Percentiles rank a stretch among this genome's conserved stretches.
phyloP scores from a whole-genome alignment of 192 early-diverging fungal genomes.

The Lunasporangiospora selenospora region DNA sequence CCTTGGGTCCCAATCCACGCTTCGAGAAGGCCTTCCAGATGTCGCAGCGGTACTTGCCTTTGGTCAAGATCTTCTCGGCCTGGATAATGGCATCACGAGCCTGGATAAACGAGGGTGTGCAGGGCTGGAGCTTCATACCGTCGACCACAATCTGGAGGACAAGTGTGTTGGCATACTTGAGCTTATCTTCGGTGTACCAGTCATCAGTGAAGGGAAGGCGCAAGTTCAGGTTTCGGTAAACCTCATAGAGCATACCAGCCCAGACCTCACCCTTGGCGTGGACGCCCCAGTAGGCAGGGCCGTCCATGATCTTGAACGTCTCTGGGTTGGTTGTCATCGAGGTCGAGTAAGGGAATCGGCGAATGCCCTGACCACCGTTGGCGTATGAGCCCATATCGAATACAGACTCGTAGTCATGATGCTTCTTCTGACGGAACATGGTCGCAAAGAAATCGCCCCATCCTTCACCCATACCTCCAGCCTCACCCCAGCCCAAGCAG shows the following conservation, averaged over 20 bases:
- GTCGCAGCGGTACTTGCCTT: slow-evolving; percentile 72
- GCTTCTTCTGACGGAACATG: slow-evolving; percentile 68
- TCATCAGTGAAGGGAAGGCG: slow-evolving; percentile 60
- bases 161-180: slow-evolving; percentile 71
- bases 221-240: slow-evolving; percentile 75
- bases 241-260: slow-evolving; percentile 92
- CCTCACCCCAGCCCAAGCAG: slow-evolving; percentile 88
- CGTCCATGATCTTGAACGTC: slow-evolving; percentile 78
- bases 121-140: slow-evolving; percentile 81
- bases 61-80: slow-evolving; percentile 68
- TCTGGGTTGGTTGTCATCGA: slow-evolving; percentile 76
- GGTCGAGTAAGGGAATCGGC: slow-evolving; percentile 86
- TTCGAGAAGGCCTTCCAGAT: slow-evolving; percentile 87
- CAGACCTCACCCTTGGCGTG: slow-evolving; percentile 95
- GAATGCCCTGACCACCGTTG: slow-evolving; percentile 88
- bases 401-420: slow-evolving; percentile 61
- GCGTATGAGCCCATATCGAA: slow-evolving; percentile 87
- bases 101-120: slow-evolving; percentile 73
- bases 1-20: slow-evolving; percentile 84
- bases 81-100: slow-evolving; percentile 77
- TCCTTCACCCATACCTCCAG: slow-evolving; percentile 94
- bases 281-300: slow-evolving; percentile 89
- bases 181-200: slow-evolving; percentile 56
- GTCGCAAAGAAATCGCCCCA: slow-evolving; percentile 96
- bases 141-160: slow-evolving; percentile 75